Evolutionary conservation across 108 stramenopile genomes (phyloP), one percentile per base, ranked within the genome.

Genomic region (Cyclotella sp.): DNA sequence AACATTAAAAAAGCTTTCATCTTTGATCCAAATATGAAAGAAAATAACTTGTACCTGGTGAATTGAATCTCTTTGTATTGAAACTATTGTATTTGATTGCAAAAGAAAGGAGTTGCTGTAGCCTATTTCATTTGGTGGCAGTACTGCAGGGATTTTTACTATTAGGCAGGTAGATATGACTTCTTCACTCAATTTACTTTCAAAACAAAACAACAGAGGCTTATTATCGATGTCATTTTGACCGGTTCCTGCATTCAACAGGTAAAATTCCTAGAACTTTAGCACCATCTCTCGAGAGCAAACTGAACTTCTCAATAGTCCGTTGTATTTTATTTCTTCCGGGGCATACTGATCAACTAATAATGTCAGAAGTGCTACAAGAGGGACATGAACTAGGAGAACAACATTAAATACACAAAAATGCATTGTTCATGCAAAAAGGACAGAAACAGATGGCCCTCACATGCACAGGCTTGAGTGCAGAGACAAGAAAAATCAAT

Each of bases 61-160:
- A 51, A 62, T 18, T 74, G 80, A 22, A 81, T 44, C 18, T 44
- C 53, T 63, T 29, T 64, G 43, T 53, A 81, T 70, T 19, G 71
- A 49, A 57, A 22, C 43, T 12, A 75, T 19, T 29, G 68, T 51
- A 24, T 63, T 45, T 22, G 43, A 28, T n/a, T 43, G 64, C 34
- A 78, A 40, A 43, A 41, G 27, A 40, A 30, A 29, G 14, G 70
- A 19, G 5, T 39, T 66, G 4, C 45, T 54, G 64, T 60, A 43
- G 21, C 49, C 41, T 16, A 59, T 0, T 30, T 62, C 43, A 53
- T 49, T 49, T 19, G 41, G 28, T 0, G 55, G 12, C 21, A 43
- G 14, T 30, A 78, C 46, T 40, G 39, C 55, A 6, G 44, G 64
- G 14, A 72, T 39, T 51, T 78, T 72, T 3, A 62, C 45, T 22